A percentile compares a stretch with the other conserved stretches of the same genome.
Conservation (phyloP, 169 alveolate genomes). For the Cryptosporidium ubiquitum region DNA sequence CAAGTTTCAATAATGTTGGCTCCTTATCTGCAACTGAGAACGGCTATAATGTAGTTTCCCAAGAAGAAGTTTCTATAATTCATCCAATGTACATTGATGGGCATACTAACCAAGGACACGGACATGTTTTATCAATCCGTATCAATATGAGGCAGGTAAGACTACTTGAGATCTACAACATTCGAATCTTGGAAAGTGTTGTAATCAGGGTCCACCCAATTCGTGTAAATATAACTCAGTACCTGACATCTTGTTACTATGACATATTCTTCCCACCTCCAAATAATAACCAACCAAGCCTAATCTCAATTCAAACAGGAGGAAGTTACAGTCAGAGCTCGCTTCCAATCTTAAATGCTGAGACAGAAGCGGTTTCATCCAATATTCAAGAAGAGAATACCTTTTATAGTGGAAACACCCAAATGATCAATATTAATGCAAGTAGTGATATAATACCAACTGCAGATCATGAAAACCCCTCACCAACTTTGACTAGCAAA, state of each 20-base stretch:
- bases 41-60: not conserved
- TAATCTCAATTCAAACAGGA: not conserved
- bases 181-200: conserved; percentile 47
- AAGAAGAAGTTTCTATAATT: conserved; percentile 42
- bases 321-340: not conserved
- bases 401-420: not conserved
- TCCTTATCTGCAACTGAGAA: not conserved
- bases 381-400: not conserved
- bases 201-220: conserved; percentile 60
- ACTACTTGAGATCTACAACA: conserved; percentile 9
- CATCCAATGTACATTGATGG: conserved; percentile 63
- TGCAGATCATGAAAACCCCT: not conserved
- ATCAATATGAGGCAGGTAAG: conserved; percentile 36
- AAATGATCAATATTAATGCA: not conserved
- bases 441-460: not conserved
- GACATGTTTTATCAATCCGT: conserved; percentile 60
- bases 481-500: not conserved
- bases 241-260: conserved; percentile 36
- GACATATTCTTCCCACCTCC: conserved; percentile 36
- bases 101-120: conserved; percentile 53
- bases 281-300: not conserved
- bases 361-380: not conserved
- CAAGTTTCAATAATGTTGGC: not conserved
- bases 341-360: not conserved
- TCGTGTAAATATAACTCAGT: conserved; percentile 61